Evolutionary conservation across 805 yeast species (phyloP).

Genomic region (Blastobotrys mokoenaii): DNA sequence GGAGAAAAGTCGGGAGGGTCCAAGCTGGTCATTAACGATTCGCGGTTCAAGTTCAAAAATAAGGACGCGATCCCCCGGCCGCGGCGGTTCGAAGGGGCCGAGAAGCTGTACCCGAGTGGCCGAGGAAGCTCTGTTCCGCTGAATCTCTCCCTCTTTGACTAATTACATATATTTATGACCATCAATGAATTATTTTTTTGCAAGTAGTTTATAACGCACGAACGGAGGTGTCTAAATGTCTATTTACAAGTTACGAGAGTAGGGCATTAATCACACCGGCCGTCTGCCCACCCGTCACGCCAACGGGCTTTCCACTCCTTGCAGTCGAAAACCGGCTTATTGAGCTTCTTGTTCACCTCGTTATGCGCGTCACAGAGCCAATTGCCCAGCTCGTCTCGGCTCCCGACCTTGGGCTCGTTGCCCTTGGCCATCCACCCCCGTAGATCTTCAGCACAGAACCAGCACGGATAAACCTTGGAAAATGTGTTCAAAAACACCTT

Average conservation of each 20-base stretch:
- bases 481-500: constrained; percentile 58
- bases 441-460: constrained; percentile 88
- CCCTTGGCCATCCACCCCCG: constrained; percentile 46
- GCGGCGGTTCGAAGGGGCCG: constrained; percentile 61
- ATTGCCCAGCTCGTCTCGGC: constrained; percentile 68
- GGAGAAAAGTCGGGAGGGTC: constrained; percentile 10
- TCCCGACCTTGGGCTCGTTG: constrained; percentile 32
- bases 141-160: constrained; percentile 39
- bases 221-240: not conserved
- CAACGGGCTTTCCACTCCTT: constrained; percentile 87
- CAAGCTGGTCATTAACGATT: constrained; percentile 51
- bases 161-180: constrained; percentile 5
- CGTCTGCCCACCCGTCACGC: constrained; percentile 88
- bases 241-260: not conserved
- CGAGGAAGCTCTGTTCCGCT: constrained; percentile 89
- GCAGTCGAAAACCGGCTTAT: constrained; percentile 83
- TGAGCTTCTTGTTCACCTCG: constrained; percentile 77
- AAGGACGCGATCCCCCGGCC: constrained; percentile 74
- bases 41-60: constrained; percentile 64
- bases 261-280: constrained; percentile 35
- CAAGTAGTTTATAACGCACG: too few species aligned
- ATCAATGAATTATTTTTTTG: too few species aligned
- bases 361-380: constrained; percentile 97
- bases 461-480: constrained; percentile 82
- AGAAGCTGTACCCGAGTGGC: constrained; percentile 88